Evolutionary conservation across 208 protist genomes (phyloP).

Genomic region (Acanthamoeba triangularis): DNA sequence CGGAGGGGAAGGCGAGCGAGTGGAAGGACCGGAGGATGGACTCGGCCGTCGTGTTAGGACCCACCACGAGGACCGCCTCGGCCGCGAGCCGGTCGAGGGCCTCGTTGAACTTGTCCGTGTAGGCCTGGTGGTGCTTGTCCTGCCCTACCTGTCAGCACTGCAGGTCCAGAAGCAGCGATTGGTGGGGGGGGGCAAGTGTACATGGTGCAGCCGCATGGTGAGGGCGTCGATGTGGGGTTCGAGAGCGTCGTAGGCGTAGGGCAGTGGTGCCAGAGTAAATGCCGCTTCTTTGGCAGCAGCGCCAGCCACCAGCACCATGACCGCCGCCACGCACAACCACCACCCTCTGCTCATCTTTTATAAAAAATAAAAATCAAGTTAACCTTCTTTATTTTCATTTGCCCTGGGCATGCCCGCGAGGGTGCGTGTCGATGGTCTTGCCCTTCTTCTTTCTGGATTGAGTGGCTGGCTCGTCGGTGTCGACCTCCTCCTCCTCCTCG

Average conservation of each 20-base stretch:
- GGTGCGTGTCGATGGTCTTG: not conserved
- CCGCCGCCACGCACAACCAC: not conserved
- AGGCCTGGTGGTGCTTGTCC: conserved; percentile 54
- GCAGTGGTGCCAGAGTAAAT: conserved; percentile 55
- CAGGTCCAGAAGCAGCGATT: no score
- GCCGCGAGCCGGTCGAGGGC: not conserved
- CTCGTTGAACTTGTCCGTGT: conserved; percentile 59
- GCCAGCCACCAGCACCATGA: not conserved
- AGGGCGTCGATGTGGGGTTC: conserved; percentile 72
- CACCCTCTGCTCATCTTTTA: no score
- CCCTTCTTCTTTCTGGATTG: not conserved
- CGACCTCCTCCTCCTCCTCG: not conserved
- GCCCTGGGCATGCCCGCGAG: no score
- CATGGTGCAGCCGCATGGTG: conserved; percentile 81
- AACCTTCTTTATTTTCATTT: no score
- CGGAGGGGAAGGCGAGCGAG: conserved; percentile 1
- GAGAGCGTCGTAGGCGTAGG: conserved; percentile 76
- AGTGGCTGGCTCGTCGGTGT: not conserved
- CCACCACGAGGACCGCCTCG: not conserved
- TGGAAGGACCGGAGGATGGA: not conserved
- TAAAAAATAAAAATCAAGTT: no score
- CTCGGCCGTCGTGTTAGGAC: not conserved
- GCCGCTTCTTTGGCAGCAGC: not conserved
- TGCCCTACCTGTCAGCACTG: not conserved
- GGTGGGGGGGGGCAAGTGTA: not conserved